phyloP scores from a whole-genome alignment of 78 protist species.

The Tieghemostelium lacteum region DNA sequence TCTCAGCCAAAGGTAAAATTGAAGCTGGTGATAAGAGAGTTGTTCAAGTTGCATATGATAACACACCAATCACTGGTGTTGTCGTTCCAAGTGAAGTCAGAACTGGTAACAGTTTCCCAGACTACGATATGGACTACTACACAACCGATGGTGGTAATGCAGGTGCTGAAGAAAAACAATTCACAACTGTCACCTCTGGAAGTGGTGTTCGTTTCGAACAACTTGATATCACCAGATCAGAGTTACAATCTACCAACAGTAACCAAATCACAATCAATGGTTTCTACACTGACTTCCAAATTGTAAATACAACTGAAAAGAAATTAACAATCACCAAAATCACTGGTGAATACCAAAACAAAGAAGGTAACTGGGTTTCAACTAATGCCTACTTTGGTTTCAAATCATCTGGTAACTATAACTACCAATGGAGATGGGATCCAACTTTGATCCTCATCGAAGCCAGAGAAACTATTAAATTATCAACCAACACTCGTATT shows the following conservation, averaged over 20 bases:
- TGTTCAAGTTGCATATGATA: conserved; percentile 39
- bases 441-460: conserved; percentile 5
- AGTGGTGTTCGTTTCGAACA: conserved; percentile 44
- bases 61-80: neutral
- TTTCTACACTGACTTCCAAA: conserved; percentile 66
- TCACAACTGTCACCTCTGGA: conserved; percentile 17
- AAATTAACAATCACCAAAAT: conserved; percentile 38
- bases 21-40: neutral
- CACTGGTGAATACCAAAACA: conserved; percentile 34
- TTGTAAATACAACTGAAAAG: conserved; percentile 12
- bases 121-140: conserved; percentile 3
- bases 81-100: conserved; percentile 8
- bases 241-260: neutral
- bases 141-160: conserved; percentile 61
- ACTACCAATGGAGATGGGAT: conserved; percentile 49
- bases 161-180: conserved; percentile 5
- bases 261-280: neutral
- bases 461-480: conserved; percentile 30
- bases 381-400: conserved; percentile 26
- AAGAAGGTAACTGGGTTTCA: conserved; percentile 33
- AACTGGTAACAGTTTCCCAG: conserved; percentile 36
- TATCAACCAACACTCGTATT: conserved; percentile 15
- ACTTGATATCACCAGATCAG: conserved; percentile 29
- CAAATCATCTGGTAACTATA: neutral
- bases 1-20: neutral